Conservation (phyloP, 805 yeast genomes). For the Suhomyces canberraensis region DNA sequence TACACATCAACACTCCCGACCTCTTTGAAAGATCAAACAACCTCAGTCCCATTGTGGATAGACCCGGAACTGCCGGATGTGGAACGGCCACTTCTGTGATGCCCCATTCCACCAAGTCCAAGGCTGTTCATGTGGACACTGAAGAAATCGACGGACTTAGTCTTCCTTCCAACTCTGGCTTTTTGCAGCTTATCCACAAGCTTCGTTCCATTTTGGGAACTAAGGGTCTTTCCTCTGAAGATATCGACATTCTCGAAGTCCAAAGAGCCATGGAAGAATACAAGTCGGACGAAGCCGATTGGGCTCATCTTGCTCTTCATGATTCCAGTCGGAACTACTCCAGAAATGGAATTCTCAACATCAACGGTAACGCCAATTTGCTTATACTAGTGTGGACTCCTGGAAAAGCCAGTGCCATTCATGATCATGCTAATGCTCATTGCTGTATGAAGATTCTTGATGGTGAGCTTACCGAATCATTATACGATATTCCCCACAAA, state of each 20-base stretch:
- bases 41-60: neutral
- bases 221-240: slow-evolving; percentile 40
- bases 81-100: neutral
- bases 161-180: slow-evolving; percentile 6
- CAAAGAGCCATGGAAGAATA: slow-evolving; percentile 47
- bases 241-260: slow-evolving; percentile 51
- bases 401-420: slow-evolving; percentile 58
- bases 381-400: slow-evolving; percentile 72
- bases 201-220: slow-evolving; percentile 26
- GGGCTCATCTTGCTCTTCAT: slow-evolving; percentile 55
- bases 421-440: slow-evolving; percentile 75
- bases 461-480: slow-evolving; percentile 56
- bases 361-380: slow-evolving; percentile 68
- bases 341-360: slow-evolving; percentile 71
- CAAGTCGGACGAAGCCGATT: slow-evolving; percentile 47
- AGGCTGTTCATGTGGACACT: no score
- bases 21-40: slow-evolving; percentile 2
- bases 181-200: slow-evolving; percentile 24
- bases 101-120: neutral
- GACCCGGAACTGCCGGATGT: neutral
- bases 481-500: slow-evolving; percentile 48
- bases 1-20: neutral
- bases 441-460: slow-evolving; percentile 68
- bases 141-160: neutral
- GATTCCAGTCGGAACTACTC: slow-evolving; percentile 52